Conservation (phyloP, 2,329 filamentous ascomycete species). For the Calcarisporium arbuscula region DNA sequence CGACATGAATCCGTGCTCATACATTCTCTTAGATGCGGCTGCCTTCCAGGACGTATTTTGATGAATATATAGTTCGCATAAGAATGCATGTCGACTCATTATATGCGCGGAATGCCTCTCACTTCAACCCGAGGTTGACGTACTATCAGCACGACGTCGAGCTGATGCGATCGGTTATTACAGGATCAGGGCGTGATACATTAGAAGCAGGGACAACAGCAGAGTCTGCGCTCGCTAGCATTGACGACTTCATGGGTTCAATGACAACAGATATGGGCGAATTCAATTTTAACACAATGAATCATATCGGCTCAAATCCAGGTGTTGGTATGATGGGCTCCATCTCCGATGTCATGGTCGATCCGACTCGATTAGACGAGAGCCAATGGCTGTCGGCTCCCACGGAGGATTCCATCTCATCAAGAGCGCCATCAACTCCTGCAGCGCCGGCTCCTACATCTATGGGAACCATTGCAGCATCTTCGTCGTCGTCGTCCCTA, state of each 20-base stretch:
- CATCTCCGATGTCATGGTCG: slow-evolving; percentile 10
- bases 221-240: slow-evolving; percentile 8
- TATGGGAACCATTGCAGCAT: not conserved
- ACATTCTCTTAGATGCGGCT: slow-evolving; percentile 14
- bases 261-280: slow-evolving; percentile 9
- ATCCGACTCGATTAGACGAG: slow-evolving; percentile 3
- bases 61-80: slow-evolving; percentile 34
- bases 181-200: slow-evolving; percentile 6
- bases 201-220: slow-evolving; percentile 5
- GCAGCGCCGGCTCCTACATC: not conserved
- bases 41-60: slow-evolving; percentile 28
- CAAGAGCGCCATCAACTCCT: not conserved
- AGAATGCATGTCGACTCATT: slow-evolving; percentile 36
- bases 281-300: slow-evolving; percentile 14
- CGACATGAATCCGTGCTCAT: not conserved
- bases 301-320: slow-evolving; percentile 10
- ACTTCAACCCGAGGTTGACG: slow-evolving; percentile 23
- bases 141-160: slow-evolving; percentile 37
- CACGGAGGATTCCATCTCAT: not conserved
- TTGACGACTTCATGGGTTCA: slow-evolving; percentile 15
- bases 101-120: slow-evolving; percentile 23
- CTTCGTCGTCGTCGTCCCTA: slow-evolving; percentile 5
- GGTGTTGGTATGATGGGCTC: no score
- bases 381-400: slow-evolving; percentile 4
- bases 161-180: slow-evolving; percentile 34